Base-by-base conservation (phyloP, 108 stramenopile species). In the Skeletonema tropicum region DNA sequence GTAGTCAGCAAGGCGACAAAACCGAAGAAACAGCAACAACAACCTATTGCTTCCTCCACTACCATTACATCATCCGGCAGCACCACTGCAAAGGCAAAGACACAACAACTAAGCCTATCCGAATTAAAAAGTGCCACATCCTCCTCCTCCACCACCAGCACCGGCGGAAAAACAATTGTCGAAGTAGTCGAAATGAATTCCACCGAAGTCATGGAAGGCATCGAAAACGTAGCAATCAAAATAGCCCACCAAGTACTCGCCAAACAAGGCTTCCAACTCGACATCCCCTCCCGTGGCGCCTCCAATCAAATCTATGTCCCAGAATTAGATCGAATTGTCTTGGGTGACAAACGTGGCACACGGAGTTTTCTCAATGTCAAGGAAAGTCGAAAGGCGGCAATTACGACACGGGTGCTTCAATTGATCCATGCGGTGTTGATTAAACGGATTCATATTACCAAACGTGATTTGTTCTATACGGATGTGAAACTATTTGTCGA, bases 391-490 rank as follows among this genome's bases (percentile, higher is more conserved):
- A 97, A 98, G 78, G 88, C 97, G 5, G 96, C 97, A 46, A 97
- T 98, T 74, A 98, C 96, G 4, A 91, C 97, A 19, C 92, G 98
- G 2, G 95, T 97, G 23, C 79, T 98, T 71, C 90, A 97, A 85
- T 87, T 99, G 39, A 61, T 99, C n/a, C 97, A 99, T 73, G 87
- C 92, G 10, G 95, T 99, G 21, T 64, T 98, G 41, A 62, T 71
- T 38, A 96, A 94, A 73, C 88, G 93, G 9, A 99, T 99, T 68
- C 98, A 99, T 82, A 98, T 98, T 73, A 99, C 98, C 39, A 99
- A 99, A 87, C 97, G 98, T 58, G 98, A 99, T 83, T 86, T 99
- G 64, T 99, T 99, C 83, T 99, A 98, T 79, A 97, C 98, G 14
- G 98, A 99, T 77, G 98, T 99, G 66, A 99, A 99, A 79, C 82